Base-by-base conservation (phyloP, 2,329 filamentous ascomycete species). In the Penicillium decumbens region DNA sequence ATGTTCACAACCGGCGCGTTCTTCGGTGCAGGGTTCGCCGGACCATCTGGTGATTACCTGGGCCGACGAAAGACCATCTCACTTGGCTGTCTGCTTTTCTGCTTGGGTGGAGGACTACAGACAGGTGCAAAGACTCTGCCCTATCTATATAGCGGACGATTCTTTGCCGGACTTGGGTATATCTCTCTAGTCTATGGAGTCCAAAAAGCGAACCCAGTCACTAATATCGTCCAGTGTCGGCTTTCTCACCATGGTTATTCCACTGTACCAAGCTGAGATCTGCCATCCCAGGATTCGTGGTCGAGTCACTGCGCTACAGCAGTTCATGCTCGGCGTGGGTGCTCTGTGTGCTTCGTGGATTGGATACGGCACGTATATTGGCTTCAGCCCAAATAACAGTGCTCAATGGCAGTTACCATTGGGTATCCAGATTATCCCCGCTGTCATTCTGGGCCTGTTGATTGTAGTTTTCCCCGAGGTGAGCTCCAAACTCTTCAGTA, bases 241-340 rank as follows among this genome's bases (percentile, higher is more conserved):
- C 8, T 74, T 81, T 47, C 70, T 85, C 6, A 77, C 77, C 55
- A 84, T 84, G 81, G 81, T 84, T 53, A 74, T 85, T 32, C 82
- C 87, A 2, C 69, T 91, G 0, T 92, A 90, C 65, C 88, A 91
- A 65, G 87, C 85, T 20, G 88, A 93, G 63, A 77, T 92, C 23
- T 83, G 85, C 3, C 88, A 92, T 65, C 88, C 88, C 1, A 80
- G 78, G 50, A 92, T 92, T 61, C 81, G 88, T 66, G 88, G 88
- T 10, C 76, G 83, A 54, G 79, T 93, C 28, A 90, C 87, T 0
- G 80, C 82, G 27, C 74, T 92, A 3, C 88, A 91, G 66, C 88
- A 91, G 61, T 90, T 91, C 64, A 91, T 91, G 87, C 67, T 92
- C 44, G 88, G 87, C 1, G 80, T 92, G 25, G 88, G 88, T 49